Evolutionary conservation across 768 basidiomycete genomes (phyloP).

Genomic region (Trametes punicea): DNA sequence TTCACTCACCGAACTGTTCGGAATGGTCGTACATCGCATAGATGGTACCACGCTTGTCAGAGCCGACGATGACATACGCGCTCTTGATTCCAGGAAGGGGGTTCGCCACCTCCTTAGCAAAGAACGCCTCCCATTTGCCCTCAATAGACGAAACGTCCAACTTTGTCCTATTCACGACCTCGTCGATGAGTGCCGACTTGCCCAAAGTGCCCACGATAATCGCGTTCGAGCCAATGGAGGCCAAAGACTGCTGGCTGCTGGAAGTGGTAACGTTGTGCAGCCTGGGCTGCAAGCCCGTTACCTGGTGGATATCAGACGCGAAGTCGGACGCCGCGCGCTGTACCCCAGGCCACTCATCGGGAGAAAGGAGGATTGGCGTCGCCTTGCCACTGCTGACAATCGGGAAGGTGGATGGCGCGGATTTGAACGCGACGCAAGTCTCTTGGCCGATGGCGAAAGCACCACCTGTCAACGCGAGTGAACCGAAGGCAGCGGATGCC

Average conservation of each 20-base stretch:
- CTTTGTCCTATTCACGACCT: slow-evolving; percentile 48
- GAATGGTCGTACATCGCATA: slow-evolving; percentile 65
- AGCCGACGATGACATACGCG: slow-evolving; percentile 66
- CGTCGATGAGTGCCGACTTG: slow-evolving; percentile 50
- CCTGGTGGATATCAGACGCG: slow-evolving; percentile 55
- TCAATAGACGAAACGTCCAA: slow-evolving; percentile 55
- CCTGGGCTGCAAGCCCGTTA: slow-evolving; percentile 50
- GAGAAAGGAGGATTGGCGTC: slow-evolving; percentile 46
- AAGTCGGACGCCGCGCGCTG: slow-evolving; percentile 61
- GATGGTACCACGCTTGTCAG: slow-evolving; percentile 68
- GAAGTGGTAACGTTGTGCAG: slow-evolving; percentile 47
- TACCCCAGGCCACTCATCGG: slow-evolving; percentile 62
- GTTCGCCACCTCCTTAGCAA: slow-evolving; percentile 48
- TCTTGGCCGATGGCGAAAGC: slow-evolving; percentile 47
- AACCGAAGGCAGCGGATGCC: slow-evolving; percentile 10
- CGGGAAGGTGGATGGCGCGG: slow-evolving; percentile 34
- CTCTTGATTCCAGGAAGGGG: slow-evolving; percentile 54
- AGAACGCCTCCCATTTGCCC: slow-evolving; percentile 67
- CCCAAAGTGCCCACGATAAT: slow-evolving; percentile 68
- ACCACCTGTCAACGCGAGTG: slow-evolving; percentile 16
- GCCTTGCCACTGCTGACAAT: slow-evolving; percentile 45
- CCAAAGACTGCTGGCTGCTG: slow-evolving; percentile 21
- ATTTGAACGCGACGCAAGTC: slow-evolving; percentile 45
- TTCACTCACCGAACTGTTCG: slow-evolving; percentile 54
- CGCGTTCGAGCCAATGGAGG: slow-evolving; percentile 28